Evolutionary conservation across 2,329 filamentous ascomycete species (phyloP), one percentile per base, ranked within the genome.

Genomic region (Thermomyces lanuginosus): DNA sequence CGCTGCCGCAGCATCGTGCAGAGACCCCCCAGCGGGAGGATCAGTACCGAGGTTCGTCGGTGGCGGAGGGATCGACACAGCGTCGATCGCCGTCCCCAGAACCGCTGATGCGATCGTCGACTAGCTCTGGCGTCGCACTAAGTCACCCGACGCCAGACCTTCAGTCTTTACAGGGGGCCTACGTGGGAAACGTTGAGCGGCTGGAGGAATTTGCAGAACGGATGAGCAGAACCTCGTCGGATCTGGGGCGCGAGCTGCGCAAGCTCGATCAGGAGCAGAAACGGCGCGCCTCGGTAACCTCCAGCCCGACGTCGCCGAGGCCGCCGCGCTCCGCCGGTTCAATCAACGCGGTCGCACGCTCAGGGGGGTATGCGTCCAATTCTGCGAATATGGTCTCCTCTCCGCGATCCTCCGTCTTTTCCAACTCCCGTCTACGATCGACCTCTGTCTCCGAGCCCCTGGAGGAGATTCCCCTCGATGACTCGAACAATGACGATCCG

Each of bases 101-200:
- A 24, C 44, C 47, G 24, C 37, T 48, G 26, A 39, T 55, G 22
- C 51, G 42, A 27, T 55, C 57, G 13, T 50, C 49, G 19, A 53
- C 53, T 28, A 55, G 53, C 28, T 42, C 44, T 18, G 46, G 58
- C 20, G 44, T 56, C 9, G 55, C 55, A 34, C 48, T 63, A 30
- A 56, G 51, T 30, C 59, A 62, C 41, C 60, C 60, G 9, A 61
- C 48, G 8, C 60, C 60, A 3, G 60, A 60, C 37, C 46, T 63
- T 9, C 60, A 64, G 34, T 56, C 60, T 17, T 35, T 61, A 30
- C 60, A 64, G 46, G 60, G 60, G 21, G 60, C 60, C 14, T 62
- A 63, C 32, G 40, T 54, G 16, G 55, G 55, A 33, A 63, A 64
- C 50, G 55, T 64, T 29, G 58, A 60, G 38, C 48, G 60, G 22